Conservation (phyloP, 768 basidiomycete species). For the Tylopilus cervinicoccineus region DNA sequence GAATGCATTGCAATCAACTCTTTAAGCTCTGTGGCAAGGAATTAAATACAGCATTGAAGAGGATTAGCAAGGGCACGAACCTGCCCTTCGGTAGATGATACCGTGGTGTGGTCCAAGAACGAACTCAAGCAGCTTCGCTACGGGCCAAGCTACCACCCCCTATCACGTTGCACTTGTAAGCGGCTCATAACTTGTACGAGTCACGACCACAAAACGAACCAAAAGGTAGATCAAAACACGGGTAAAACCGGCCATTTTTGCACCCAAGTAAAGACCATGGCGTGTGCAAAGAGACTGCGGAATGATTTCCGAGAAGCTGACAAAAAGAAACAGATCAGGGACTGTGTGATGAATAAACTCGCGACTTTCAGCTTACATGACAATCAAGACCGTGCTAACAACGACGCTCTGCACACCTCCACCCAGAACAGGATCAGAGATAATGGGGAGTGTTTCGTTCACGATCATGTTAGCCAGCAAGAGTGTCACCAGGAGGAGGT, state of each 20-base stretch:
- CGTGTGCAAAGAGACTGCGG: conserved; percentile 91
- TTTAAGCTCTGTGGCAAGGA: conserved; percentile 56
- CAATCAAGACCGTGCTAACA: conserved; percentile 79
- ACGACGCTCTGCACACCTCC: conserved; percentile 76
- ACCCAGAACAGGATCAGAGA: conserved; percentile 74
- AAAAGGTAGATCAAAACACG: conserved; percentile 63
- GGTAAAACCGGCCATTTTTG: conserved; percentile 76
- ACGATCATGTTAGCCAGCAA: conserved; percentile 89
- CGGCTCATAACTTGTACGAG: too few relatives aligned
- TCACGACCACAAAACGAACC: conserved; percentile 33
- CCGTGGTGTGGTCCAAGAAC: conserved; percentile 82
- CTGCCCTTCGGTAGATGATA: conserved; percentile 81
- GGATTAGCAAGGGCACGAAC: conserved; percentile 24
- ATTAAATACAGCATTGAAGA: background rate
- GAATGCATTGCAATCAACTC: conserved; percentile 90
- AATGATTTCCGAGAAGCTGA: conserved; percentile 86
- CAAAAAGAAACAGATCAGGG: conserved; percentile 2
- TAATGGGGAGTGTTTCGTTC: conserved; percentile 84
- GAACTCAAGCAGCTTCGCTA: conserved; percentile 77
- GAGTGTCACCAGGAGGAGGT: conserved; percentile 77
- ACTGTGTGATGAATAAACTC: background rate
- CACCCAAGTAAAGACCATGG: conserved; percentile 84
- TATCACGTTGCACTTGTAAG: conserved; percentile 22
- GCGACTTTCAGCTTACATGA: conserved; percentile 62
- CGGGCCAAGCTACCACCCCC: conserved; percentile 80